Conservation (phyloP, 169 alveolate species). For the Plasmodium inui region DNA sequence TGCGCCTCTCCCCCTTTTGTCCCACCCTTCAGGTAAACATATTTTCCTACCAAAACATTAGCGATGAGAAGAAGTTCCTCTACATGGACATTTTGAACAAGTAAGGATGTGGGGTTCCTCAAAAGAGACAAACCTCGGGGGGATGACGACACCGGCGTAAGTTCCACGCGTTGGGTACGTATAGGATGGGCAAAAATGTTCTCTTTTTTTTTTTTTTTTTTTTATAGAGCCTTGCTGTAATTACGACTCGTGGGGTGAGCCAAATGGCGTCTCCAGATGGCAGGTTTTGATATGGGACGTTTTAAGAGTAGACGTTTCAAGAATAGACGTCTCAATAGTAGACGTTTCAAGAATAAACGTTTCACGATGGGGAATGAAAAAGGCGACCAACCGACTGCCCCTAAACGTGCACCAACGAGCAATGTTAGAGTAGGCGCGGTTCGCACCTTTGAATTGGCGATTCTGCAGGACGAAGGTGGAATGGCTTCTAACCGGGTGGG, state of each 20-base stretch:
- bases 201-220: background rate
- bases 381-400: background rate
- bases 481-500: background rate
- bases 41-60: constrained; percentile 67
- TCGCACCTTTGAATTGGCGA: background rate
- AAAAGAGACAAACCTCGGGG: background rate
- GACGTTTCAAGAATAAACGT: background rate
- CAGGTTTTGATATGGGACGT: too few relatives aligned
- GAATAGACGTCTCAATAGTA: background rate
- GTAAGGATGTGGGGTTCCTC: background rate
- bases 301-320: too few relatives aligned
- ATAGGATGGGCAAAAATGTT: background rate
- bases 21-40: constrained; percentile 23
- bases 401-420: too few relatives aligned
- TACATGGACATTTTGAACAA: constrained; percentile 58
- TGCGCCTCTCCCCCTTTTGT: background rate
- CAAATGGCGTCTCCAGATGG: background rate
- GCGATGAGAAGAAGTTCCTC: constrained; percentile 63
- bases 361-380: background rate
- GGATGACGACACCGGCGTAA: background rate
- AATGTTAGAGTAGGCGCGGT: background rate
- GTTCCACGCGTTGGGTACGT: background rate
- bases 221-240: background rate
- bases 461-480: too few relatives aligned
- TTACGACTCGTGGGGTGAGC: background rate